Conservation (phyloP, 129 eudicot genomes). For the Gnaphalium uliginosum region DNA sequence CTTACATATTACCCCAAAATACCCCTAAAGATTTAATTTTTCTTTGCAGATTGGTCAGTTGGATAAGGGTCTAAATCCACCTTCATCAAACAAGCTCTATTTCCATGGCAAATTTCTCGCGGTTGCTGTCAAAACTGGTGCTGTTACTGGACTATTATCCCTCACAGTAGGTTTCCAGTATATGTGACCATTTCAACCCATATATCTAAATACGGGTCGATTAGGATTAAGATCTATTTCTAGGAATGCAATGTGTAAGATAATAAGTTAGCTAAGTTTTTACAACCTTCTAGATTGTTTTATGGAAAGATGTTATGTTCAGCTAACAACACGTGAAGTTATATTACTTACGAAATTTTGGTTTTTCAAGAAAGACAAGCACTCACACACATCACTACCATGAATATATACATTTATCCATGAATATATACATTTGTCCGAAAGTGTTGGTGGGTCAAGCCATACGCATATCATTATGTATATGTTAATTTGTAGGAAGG, state of each 20-base stretch:
- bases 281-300: no score
- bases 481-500: conserved; percentile 60
- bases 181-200: background rate
- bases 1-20: conserved; percentile 3
- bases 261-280: no score
- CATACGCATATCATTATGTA: background rate
- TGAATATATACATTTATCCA: no score
- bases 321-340: no score
- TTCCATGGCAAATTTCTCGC: conserved; percentile 64
- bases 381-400: no score
- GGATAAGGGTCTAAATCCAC: conserved; percentile 81
- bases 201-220: background rate
- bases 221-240: background rate
- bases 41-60: conserved; percentile 71
- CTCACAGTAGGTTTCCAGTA: conserved; percentile 61
- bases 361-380: no score
- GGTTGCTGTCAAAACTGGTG: conserved; percentile 75
- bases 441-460: no score
- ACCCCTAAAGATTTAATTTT: background rate
- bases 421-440: no score
- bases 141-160: conserved; percentile 74
- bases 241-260: background rate
- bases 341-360: no score
- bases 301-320: no score
- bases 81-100: conserved; percentile 69